Evolutionary conservation across 148 eudicot species (phyloP), one percentile per base, ranked within the genome.

Genomic region (Amaranthus palmeri): DNA sequence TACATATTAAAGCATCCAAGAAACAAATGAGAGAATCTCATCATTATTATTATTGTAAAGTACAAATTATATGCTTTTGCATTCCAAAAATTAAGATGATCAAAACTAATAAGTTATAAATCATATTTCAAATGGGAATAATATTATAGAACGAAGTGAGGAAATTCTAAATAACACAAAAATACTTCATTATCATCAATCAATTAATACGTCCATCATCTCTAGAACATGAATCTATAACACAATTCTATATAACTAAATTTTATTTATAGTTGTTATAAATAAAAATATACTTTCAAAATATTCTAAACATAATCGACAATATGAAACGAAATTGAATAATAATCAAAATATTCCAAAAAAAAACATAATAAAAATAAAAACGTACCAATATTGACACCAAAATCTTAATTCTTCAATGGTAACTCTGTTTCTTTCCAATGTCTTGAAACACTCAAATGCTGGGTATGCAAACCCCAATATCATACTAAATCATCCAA

Each of bases 401-500:
- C 98, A 95, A 77, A 91, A 95, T 4, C 97, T 83, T n/a, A 95
- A 91, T 78, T 95, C 93, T 10, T 80, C 79, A 14, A 88, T 88
- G 65, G 84, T 82, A 43, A 89, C 96, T 58, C 51, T 88, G 86
- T 89, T 91, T 77, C 80, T 91, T 74, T 89, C 97, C 0, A 91
- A 75, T 14, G 96, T 86, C 70, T 95, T 95, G 85, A 88, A 95
- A 65, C 98, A 95, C 61, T 91, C 90, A 72, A 89, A 91, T 61
- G 97, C 97, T 41, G 98, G 98, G 65, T 88, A 95, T 25, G 96
- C 98, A 72, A 86, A 95, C 56, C 96, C 98, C 54, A 95, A 84
- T 63, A 86, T 81, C 89, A 92, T 69, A 51, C 97, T 91, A 81
- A 68, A 73, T 58, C 57, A 60, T 17, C 36, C 36, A 46, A 9